These are phyloP conservation scores for Mycocalia duriaeana DNA, from an alignment of 1,284 basidiomycete genomes.

Conservation along the genomic window DNA sequence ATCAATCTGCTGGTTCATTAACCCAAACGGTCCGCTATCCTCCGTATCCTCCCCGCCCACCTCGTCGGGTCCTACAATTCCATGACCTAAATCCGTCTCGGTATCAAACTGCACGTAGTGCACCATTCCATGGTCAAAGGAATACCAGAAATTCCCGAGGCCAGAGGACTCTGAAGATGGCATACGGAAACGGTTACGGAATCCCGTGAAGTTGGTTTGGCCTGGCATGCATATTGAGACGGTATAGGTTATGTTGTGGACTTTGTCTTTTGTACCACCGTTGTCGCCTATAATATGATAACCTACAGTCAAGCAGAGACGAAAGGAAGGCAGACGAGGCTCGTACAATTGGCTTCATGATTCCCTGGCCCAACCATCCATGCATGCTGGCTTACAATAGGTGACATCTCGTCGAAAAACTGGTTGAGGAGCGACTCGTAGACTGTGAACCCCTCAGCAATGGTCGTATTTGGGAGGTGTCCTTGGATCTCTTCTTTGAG, in stretches of 20 bases:
- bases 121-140: conserved; percentile 12
- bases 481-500: conserved; percentile 15
- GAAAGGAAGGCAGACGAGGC: not conserved
- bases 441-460: conserved; percentile 14
- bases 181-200: conserved; percentile 15
- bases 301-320: not conserved
- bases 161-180: conserved; percentile 12
- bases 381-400: conserved; percentile 4
- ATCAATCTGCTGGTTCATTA: conserved; percentile 9
- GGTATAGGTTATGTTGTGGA: conserved; percentile 6
- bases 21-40: not conserved
- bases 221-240: conserved; percentile 13
- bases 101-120: conserved; percentile 15
- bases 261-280: conserved; percentile 9
- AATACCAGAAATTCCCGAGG: conserved; percentile 9
- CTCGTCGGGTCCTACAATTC: conserved; percentile 11
- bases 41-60: conserved; percentile 4
- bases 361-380: conserved; percentile 16
- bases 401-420: conserved; percentile 10
- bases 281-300: conserved; percentile 9
- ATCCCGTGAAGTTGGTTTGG: conserved; percentile 16
- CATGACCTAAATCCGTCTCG: conserved; percentile 14
- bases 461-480: conserved; percentile 12
- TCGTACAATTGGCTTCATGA: conserved; percentile 14
- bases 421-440: conserved; percentile 15